Percentiles rank a stretch among this genome's conserved stretches.
Conservation (phyloP, 176 grass and related monocot genomes). For the Bonia amplexicaulis region DNA sequence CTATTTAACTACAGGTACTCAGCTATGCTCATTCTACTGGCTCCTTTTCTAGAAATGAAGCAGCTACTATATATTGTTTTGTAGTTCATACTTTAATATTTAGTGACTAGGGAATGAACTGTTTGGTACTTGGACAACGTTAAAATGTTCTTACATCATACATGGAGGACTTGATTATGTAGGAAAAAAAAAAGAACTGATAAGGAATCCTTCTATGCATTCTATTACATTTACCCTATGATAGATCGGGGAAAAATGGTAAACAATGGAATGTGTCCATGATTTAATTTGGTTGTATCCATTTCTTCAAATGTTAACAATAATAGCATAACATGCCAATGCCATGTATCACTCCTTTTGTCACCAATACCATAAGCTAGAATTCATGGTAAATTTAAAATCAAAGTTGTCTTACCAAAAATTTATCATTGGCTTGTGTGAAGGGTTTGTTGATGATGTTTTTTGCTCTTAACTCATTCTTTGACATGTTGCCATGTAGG, state of each 20-base stretch:
- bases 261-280: neutral
- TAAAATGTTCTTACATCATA: neutral
- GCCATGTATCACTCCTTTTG: neutral
- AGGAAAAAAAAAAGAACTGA: neutral
- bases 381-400: neutral
- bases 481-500: slow-evolving; percentile 45
- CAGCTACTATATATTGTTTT: neutral
- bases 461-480: slow-evolving; percentile 10
- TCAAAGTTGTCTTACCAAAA: neutral
- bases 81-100: slow-evolving; percentile 12
- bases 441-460: neutral
- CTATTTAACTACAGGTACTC: slow-evolving; percentile 12
- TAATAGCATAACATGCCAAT: neutral
- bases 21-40: slow-evolving; percentile 6
- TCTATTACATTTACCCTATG: neutral
- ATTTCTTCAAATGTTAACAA: slow-evolving; percentile 2
- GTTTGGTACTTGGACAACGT: neutral
- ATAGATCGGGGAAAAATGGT: neutral
- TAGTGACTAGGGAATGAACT: slow-evolving; percentile 15
- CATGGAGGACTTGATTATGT: slow-evolving; percentile 8
- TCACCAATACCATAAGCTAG: neutral
- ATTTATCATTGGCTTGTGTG: slow-evolving; percentile 10
- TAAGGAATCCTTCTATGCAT: neutral
- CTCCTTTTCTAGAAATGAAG: neutral
- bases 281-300: neutral